Evolutionary conservation across 2,329 filamentous ascomycete genomes (phyloP).

Genomic region (Colletotrichum agaves): DNA sequence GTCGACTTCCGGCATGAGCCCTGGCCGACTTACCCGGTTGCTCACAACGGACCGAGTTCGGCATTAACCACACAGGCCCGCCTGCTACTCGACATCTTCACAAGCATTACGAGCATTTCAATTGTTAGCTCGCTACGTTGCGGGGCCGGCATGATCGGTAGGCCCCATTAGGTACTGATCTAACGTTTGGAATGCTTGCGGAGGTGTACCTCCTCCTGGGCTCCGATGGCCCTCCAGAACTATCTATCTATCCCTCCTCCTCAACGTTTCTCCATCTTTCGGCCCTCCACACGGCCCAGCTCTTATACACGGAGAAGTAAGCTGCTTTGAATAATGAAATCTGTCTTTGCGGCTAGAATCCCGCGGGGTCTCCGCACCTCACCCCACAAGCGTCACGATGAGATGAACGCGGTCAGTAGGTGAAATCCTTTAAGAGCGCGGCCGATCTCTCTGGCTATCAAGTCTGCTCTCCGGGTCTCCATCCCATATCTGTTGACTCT

Average conservation of each 20-base stretch:
- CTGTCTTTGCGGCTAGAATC: constrained; percentile 34
- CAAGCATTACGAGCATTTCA: no score
- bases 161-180: no score
- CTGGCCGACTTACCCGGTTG: constrained; percentile 30
- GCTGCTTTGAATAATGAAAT: constrained; percentile 32
- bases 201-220: constrained; percentile 1
- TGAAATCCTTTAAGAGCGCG: constrained; percentile 23
- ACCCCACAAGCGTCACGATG: constrained; percentile 33
- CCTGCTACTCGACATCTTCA: no score
- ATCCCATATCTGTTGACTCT: constrained; percentile 21
- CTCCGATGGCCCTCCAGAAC: neutral
- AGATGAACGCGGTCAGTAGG: constrained; percentile 12
- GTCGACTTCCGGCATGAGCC: constrained; percentile 37
- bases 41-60: constrained; percentile 27
- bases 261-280: constrained; percentile 32
- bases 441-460: neutral
- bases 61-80: constrained; percentile 29
- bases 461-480: neutral
- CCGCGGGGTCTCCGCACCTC: constrained; percentile 37
- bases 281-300: constrained; percentile 23
- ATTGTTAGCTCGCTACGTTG: no score
- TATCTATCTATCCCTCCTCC: constrained; percentile 9
- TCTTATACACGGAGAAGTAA: constrained; percentile 29
- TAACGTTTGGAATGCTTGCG: no score
- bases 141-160: no score